Base-by-base conservation (phyloP, 1,284 basidiomycete species). In the Moesziomyces aphidis region DNA sequence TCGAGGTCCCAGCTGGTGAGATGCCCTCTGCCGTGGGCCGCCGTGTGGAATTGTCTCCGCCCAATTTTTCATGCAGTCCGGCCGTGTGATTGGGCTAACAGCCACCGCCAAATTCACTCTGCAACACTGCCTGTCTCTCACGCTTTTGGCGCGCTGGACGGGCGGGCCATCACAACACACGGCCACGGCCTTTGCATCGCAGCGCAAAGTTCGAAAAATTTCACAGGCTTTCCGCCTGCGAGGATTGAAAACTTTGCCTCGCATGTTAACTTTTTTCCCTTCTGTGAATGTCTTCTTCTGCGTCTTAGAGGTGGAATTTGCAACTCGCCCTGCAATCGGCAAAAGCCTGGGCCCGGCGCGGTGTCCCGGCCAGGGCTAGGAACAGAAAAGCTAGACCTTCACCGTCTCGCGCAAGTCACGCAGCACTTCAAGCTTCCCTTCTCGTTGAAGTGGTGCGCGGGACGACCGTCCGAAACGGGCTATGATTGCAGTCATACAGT, bases 171-270 rank as follows among this genome's bases (percentile, higher is more conserved):
- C 15, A 19, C 17, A 24, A 52, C 46, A 55, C 58, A 61, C 26
- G 26, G 58, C 52, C 52, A 22, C 55, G 60, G 57, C 61, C 50
- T 61, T 70, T 39, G 57, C 54, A 61, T 57, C 36, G 67, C 67
- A 44, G 49, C 44, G 53, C 45, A 47, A 55, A 59, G 45, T 60
- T 66, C 58, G 63, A 68, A 50, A 68, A 58, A 55, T 34, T 47
- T 61, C 47, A 34, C 19, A 23, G 13, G 5, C 15, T 45, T 61
- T 47, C n/a, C 50, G 39, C 39, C 39, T 15, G 39, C 39, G 17
- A 15, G 6, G n/a, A 4, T 15, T 42, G 17, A 42, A 42, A 42
- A 42, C 15, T n/a, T 19, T 19, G 39, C 17, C 6, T 8, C 13
- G 13, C 48, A n/a, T 59, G 62, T 59, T 62, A 58, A 68, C 59